A percentile compares a stretch with the other conserved stretches of the same genome.
Evolutionary conservation across 176 grass and related monocot species (phyloP).

Genomic region (Musa beccarii): DNA sequence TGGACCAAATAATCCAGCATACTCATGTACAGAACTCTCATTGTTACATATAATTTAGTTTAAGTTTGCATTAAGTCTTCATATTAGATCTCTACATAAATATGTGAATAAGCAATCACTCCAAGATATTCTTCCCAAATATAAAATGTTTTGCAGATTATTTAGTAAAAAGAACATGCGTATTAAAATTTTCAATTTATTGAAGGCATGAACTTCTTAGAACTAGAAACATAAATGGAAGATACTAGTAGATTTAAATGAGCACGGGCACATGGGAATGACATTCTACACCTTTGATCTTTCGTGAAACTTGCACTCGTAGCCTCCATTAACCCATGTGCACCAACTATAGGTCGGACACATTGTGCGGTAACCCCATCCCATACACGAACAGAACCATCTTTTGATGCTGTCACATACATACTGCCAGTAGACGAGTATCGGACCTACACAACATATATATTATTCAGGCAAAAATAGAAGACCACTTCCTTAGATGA

Average conservation of each 20-base stretch:
- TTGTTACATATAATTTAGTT: background rate
- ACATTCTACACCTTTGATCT: constrained; percentile 60
- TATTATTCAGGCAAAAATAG: background rate
- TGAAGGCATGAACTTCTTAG: background rate
- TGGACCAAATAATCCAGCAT: too few relatives aligned
- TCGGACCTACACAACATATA: constrained; percentile 36
- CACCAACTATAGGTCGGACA: constrained; percentile 63
- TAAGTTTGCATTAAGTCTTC: too few relatives aligned
- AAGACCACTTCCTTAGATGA: background rate
- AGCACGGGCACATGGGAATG: background rate
- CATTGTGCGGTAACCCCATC: constrained; percentile 86
- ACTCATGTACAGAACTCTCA: background rate
- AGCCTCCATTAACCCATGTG: constrained; percentile 73
- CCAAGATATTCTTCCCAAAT: too few relatives aligned
- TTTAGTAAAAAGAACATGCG: constrained; percentile 12
- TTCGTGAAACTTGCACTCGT: constrained; percentile 83
- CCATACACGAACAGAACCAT: constrained; percentile 72
- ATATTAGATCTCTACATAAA: too few relatives aligned
- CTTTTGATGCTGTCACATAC: constrained; percentile 93
- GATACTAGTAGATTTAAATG: background rate
- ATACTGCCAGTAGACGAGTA: constrained; percentile 73
- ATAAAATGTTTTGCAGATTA: too few relatives aligned
- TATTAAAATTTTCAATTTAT: background rate
- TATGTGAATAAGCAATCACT: too few relatives aligned
- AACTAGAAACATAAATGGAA: background rate